Percentiles rank a stretch among this genome's conserved stretches.
phyloP scores from a whole-genome alignment of 208 protist species.

The Trypanosoma boissoni region DNA sequence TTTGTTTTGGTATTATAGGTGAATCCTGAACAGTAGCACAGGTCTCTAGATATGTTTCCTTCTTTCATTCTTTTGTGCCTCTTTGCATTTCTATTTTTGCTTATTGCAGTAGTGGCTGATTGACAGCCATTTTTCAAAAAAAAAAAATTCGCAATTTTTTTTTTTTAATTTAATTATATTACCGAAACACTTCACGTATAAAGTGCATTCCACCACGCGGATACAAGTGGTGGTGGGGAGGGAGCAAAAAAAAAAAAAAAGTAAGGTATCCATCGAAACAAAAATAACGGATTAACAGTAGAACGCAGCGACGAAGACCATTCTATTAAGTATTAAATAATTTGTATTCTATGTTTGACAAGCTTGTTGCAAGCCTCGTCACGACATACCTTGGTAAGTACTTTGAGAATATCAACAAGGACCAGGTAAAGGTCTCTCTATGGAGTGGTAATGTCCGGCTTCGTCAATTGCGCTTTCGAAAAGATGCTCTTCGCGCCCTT shows the following conservation, averaged over 20 bases:
- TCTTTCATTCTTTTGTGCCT: constrained; percentile 15
- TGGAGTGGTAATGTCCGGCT: constrained; percentile 79
- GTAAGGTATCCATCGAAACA: no score
- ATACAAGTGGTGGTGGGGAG: no score
- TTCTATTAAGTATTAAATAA: not conserved
- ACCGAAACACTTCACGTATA: no score
- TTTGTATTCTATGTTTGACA: constrained; percentile 67
- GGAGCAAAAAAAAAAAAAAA: no score
- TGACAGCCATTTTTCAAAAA: no score
- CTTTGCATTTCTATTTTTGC: constrained; percentile 1
- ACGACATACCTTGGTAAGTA: constrained; percentile 80
- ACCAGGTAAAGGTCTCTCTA: constrained; percentile 83
- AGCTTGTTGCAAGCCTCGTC: constrained; percentile 67
- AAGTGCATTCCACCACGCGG: no score
- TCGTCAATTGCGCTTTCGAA: constrained; percentile 48
- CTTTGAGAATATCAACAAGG: constrained; percentile 77
- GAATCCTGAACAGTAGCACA: no score
- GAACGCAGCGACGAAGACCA: no score
- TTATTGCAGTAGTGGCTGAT: no score
- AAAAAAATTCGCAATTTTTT: not conserved
- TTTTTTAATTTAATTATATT: constrained; percentile 12
- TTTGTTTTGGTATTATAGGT: no score
- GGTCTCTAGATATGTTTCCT: not conserved
- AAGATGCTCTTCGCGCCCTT: constrained; percentile 59
- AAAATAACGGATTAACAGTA: no score